Base-by-base conservation (phyloP, 768 basidiomycete species). In the Suillus plorans region DNA sequence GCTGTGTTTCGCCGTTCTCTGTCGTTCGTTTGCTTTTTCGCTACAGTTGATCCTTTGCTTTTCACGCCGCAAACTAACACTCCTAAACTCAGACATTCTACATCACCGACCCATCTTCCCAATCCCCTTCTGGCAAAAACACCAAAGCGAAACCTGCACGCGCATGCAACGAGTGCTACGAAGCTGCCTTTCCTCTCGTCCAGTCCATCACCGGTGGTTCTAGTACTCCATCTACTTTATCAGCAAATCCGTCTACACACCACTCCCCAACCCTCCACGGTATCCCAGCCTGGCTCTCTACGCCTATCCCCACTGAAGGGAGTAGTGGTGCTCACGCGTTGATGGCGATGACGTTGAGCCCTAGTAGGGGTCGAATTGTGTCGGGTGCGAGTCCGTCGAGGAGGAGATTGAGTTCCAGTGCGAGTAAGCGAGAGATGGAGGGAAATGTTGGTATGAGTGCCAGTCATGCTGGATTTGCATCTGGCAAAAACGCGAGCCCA, bases 111-210 rank as follows among this genome's bases (percentile, higher is more conserved):
- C 64, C 73, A 34, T 67, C 66, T 20, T 36, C 34, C 31, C 53
- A 36, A 74, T 68, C 31, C 5, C 45, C 64, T 67, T 79, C 4
- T 79, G 76, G 45, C 66, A 80, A 12, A 82, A 85, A 63, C 78
- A 81, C 22, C 72, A 79, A 44, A 70, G 77, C 73, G 79, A 86
- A 90, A 71, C 81, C 91, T 45, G 89, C 92, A 2, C 84, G 95
- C 4, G 89, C 94, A 8, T 97, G 95, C 73, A 88, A 92, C 63
- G 84, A 89, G 2, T 97, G 95, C 76, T 97, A 89, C 70, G 91
- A 93, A 67, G 85, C 89, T 14, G 90, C 95, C 20, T 97, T 97
- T 69, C 93, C 93, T 0, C 63, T 90, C 39, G 49, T 70, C 22
- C 1, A 45, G 34, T 45, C 67, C 3, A 49, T 60, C 9, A 28